Evolutionary conservation across 163 green algal species (phyloP), one percentile per base, ranked within the genome.

Genomic region (Scenedesmus sp.): DNA sequence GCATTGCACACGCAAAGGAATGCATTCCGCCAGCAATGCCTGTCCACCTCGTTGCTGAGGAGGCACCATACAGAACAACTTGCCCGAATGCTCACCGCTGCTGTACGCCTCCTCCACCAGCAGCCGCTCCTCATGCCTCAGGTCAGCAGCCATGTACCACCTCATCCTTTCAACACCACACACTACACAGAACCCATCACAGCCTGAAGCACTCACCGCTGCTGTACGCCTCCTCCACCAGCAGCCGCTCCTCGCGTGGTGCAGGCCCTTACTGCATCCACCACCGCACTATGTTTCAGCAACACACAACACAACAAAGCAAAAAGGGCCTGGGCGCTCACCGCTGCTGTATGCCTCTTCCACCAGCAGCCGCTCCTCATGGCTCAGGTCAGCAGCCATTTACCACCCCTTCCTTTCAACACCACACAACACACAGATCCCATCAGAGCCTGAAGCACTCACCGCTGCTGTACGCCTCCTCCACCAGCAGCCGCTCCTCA

Each of bases 401-500:
- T 46, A 46, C 34, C 34, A 46, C 34, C 34, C 34, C 34, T 46
- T 46, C 34, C 34, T 46, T 46, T 46, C 34, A 46, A 46, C 34
- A 46, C 34, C 34, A 46, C 34, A 46, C 34, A 46, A 46, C 34
- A 46, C 34, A 46, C 34, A 46, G 34, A 46, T 46, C 34, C 34
- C 34, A 46, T 46, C 34, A 46, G 34, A 46, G 34, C 34, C 34
- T n/a, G 59, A 9, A 64, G 59, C 59, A 2, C 66, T 34, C 3
- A 88, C 88, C 88, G n/a, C 15, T 70, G n/a, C 66, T 87, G 91
- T 95, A 99, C 7, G 93, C 96, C 1, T 46, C 15, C 95, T 99
- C 98, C 82, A 99, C 96, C 8, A 98, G 56, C 59, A 97, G 88
- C 0, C 96, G 90, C 94, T 99, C 97, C 77, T 99, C 98, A 1